phyloP scores from a whole-genome alignment of 306 rosid species.

The Vigna radiata region DNA sequence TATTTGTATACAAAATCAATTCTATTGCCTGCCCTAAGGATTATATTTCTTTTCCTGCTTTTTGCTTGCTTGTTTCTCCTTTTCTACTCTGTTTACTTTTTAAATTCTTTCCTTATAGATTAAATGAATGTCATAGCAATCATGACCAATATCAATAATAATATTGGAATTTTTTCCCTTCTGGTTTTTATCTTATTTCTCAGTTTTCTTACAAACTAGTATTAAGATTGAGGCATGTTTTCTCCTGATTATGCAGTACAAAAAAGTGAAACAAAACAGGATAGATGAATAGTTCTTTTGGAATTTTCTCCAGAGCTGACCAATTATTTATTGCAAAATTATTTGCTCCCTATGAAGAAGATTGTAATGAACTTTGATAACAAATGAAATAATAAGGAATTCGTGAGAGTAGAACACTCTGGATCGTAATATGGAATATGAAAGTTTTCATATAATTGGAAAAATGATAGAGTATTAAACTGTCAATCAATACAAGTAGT shows the following conservation, averaged over 20 bases:
- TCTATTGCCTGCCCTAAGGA: slow-evolving; percentile 9
- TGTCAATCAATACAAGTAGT: no score
- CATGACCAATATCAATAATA: neutral
- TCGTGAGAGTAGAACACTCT: no score
- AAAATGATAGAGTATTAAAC: no score
- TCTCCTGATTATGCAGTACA: slow-evolving; percentile 45
- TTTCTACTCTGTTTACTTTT: slow-evolving; percentile 28
- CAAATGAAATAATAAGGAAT: no score
- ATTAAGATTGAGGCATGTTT: neutral
- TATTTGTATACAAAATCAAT: neutral
- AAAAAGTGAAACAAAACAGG: slow-evolving; percentile 31
- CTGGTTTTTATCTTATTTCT: slow-evolving; percentile 25
- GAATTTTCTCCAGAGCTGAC: slow-evolving; percentile 23
- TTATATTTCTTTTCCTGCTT: neutral
- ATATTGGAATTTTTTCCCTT: slow-evolving; percentile 10
- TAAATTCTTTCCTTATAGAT: neutral
- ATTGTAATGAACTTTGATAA: no score
- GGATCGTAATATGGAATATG: no score
- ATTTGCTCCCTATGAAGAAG: neutral
- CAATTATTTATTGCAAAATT: slow-evolving; percentile 23
- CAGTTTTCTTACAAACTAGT: slow-evolving; percentile 37
- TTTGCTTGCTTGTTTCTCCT: neutral
- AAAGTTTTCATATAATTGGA: no score
- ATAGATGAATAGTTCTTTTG: slow-evolving; percentile 32
- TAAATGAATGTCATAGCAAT: neutral